Evolutionary conservation across 1,284 basidiomycete species (phyloP), one percentile per base, ranked within the genome.

Genomic region (Schizophyllum commune): DNA sequence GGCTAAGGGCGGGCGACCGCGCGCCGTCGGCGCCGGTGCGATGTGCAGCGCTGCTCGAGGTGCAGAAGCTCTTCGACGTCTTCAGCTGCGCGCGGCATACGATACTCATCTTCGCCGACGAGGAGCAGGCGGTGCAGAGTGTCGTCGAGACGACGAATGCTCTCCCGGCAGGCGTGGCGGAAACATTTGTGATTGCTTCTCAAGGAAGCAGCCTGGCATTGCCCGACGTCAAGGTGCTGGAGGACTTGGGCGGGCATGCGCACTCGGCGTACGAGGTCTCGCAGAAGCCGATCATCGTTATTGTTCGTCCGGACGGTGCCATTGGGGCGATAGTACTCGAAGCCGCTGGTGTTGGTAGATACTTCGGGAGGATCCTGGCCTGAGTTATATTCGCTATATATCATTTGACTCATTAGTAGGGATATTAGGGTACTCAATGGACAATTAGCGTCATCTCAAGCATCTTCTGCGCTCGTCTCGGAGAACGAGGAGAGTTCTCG

Each of bases 1-100:
- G 55, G 9, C 33, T 71, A 8, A 65, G 67, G n/a, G 75, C 73
- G 0, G 75, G 74, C 1, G 73, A 76, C 58, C 64, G 73, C 2
- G 74, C 74, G 47, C 39, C 33, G 55, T 1, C 21, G 20, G 27
- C 13, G 34, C 19, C 21, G 22, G 33, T 8, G 54, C 57, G 3
- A 6, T 53, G 55, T 1, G 11, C 7, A 47, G 58, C 52, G 0
- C 4, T 27, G 17, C 22, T 19, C 39, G 21, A 33, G 2, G 57
- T 27, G 19, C 58, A 53, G 19, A 57, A 56, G 8, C 56, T 68
- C 0, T 63, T 66, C 32, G 61, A 52, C 5, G 17, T 68, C 3
- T 68, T 65, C 52, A n/a, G 58, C 21, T 5, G 55, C 2, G 8
- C 52, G 1, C 32, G 17, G 32, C 66, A 68, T 56, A 65, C 64